phyloP scores from a whole-genome alignment of 306 rosid species.

The Vigna angularis region DNA sequence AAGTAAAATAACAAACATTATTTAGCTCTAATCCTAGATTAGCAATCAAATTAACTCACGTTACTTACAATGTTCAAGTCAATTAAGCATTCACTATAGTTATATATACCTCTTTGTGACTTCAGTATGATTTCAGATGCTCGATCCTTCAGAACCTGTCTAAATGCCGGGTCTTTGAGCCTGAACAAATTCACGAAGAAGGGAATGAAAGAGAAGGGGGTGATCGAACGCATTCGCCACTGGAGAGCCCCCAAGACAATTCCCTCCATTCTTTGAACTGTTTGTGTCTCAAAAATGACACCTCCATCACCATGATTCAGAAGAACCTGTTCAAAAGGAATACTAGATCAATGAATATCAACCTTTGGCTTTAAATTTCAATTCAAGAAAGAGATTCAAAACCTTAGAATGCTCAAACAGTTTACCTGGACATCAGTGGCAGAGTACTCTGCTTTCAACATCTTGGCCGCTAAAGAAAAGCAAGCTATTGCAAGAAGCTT shows the following conservation, averaged over 20 bases:
- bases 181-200: slow-evolving; percentile 64
- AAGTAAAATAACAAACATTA: neutral
- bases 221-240: slow-evolving; percentile 96
- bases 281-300: slow-evolving; percentile 74
- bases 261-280: slow-evolving; percentile 83
- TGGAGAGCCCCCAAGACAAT: slow-evolving; percentile 78
- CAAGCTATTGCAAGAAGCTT: slow-evolving; percentile 83
- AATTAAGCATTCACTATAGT: neutral
- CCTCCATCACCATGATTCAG: slow-evolving; percentile 67
- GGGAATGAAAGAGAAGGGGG: slow-evolving; percentile 85
- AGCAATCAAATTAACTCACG: neutral
- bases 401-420: neutral
- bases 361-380: slow-evolving; percentile 6
- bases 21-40: slow-evolving; percentile 14
- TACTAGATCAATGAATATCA: neutral
- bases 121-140: slow-evolving; percentile 74
- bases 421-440: slow-evolving; percentile 70
- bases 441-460: slow-evolving; percentile 70
- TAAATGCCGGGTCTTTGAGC: slow-evolving; percentile 62
- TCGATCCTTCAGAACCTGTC: slow-evolving; percentile 73
- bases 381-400: neutral
- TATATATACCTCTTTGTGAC: slow-evolving; percentile 71
- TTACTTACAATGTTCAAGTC: neutral
- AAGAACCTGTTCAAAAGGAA: slow-evolving; percentile 28
- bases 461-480: slow-evolving; percentile 84